Conservation (phyloP, 495 filamentous ascomycete genomes). For the Penicillium fimorum region DNA sequence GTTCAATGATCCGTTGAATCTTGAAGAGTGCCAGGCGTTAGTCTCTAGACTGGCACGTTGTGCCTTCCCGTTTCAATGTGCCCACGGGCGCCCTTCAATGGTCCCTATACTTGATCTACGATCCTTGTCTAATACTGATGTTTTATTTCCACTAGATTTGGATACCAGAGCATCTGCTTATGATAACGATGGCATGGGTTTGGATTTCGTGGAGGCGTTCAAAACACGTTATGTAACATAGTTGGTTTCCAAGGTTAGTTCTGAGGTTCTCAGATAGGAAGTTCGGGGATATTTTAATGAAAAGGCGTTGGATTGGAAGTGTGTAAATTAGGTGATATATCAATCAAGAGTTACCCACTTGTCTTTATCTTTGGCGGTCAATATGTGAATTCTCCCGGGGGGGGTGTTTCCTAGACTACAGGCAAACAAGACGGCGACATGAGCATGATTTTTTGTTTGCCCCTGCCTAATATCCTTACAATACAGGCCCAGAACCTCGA, state of each 20-base stretch:
- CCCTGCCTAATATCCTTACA: background rate
- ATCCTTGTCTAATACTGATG: background rate
- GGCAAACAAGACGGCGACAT: background rate
- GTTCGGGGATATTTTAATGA: background rate
- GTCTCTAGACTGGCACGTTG: constrained; percentile 62
- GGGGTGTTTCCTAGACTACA: background rate
- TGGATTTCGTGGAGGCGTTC: constrained; percentile 23
- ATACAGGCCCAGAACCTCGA: background rate
- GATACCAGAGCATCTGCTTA: background rate
- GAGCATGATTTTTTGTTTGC: background rate
- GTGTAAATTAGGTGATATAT: background rate
- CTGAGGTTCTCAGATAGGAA: background rate
- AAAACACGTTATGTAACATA: constrained; percentile 14
- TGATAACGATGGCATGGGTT: constrained; percentile 9
- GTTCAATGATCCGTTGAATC: constrained; percentile 81
- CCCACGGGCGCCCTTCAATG: constrained; percentile 79
- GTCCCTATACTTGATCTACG: constrained; percentile 66
- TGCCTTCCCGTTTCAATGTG: constrained; percentile 90
- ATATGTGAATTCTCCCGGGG: background rate
- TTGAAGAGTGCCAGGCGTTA: constrained; percentile 64
- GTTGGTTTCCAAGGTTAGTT: background rate
- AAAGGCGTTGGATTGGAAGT: background rate
- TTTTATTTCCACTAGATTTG: background rate
- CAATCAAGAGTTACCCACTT: background rate
- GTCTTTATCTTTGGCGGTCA: background rate